Evolutionary conservation across 108 stramenopile genomes (phyloP), one percentile per base, ranked within the genome.

Genomic region (Chaetoceros tenuissimus): DNA sequence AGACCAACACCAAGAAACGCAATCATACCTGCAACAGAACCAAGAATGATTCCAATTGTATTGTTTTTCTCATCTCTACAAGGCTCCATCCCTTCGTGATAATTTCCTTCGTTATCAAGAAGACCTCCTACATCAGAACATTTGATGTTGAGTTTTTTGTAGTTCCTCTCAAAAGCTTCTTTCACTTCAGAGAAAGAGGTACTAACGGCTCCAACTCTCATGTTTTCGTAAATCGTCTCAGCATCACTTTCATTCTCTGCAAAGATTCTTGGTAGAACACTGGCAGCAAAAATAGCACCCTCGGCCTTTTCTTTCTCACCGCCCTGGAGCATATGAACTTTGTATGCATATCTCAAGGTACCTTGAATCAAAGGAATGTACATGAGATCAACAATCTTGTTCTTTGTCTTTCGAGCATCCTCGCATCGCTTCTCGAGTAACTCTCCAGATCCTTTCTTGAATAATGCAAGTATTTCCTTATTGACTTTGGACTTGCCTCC

Each of bases 291-390:
- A 28, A 63, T 62, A 17, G 80, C 84, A 46, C 80, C 82, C 40
- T 76, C 71, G 3, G 82, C 80, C n/a, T 66, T 52, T 23, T 63
- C 73, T 57, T 82, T 80, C 55, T 84, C 80, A 0, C 51, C 71
- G 18, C 58, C 61, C 21, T 51, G 56, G 24, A 73, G 66, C 43
- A 50, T 60, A 19, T 63, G 69, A 0, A 66, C 27, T 47, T 71
- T 70, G 51, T 74, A 78, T 3, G 83, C 79, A 63, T 72, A 81
- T 2, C 69, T 66, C 22, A 86, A 52, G 0, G 80, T 48, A 0
- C 80, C 80, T 53, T 89, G 88, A 43, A 89, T 68, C 22, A 89
- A 50, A 16, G 88, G 84, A 16, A 89, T 55, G 7, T 74, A 68
- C 82, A 85, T 82, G 57, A 78, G 51, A 8, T 72, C 29, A 10